Evolutionary conservation across 805 yeast species (phyloP).

Genomic region (Ogataea wickerhamii): DNA sequence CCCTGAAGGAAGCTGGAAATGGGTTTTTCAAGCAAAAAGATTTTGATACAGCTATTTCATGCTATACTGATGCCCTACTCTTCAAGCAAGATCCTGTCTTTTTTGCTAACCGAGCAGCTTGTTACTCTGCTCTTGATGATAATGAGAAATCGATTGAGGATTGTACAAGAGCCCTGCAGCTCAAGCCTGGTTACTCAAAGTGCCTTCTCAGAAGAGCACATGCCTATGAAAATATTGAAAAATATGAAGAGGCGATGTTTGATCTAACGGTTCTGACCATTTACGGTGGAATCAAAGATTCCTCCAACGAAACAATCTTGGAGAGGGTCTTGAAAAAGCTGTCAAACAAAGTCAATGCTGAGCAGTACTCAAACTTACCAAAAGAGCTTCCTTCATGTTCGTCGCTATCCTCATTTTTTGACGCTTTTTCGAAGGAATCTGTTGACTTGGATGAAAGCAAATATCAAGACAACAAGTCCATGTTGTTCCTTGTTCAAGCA

Average conservation of each 20-base stretch:
- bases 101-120: constrained; percentile 95
- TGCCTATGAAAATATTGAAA: constrained; percentile 79
- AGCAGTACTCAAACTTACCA: constrained; percentile 47
- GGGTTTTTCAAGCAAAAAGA: constrained; percentile 65
- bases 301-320: constrained; percentile 71
- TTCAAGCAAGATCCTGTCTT: constrained; percentile 81
- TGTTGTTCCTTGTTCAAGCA: constrained; percentile 62
- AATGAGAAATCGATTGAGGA: constrained; percentile 84
- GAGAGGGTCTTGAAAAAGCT: constrained; percentile 84
- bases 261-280: constrained; percentile 89
- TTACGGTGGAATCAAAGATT: constrained; percentile 72
- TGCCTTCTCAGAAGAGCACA: constrained; percentile 91
- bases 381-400: constrained; percentile 76
- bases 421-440: constrained; percentile 66
- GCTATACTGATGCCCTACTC: constrained; percentile 73
- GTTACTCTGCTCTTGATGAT: constrained; percentile 78
- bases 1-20: constrained; percentile 89
- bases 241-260: constrained; percentile 79
- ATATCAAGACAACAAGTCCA: constrained; percentile 56
- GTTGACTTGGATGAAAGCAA: constrained; percentile 43
- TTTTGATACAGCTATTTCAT: constrained; percentile 71
- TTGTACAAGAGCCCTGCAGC: constrained; percentile 77
- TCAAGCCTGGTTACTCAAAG: constrained; percentile 88
- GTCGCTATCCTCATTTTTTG: constrained; percentile 79
- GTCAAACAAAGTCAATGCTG: constrained; percentile 69